These are phyloP conservation scores for Penicillium macrosclerotiorum DNA, from an alignment of 495 filamentous ascomycete species.

Conservation along the genomic window DNA sequence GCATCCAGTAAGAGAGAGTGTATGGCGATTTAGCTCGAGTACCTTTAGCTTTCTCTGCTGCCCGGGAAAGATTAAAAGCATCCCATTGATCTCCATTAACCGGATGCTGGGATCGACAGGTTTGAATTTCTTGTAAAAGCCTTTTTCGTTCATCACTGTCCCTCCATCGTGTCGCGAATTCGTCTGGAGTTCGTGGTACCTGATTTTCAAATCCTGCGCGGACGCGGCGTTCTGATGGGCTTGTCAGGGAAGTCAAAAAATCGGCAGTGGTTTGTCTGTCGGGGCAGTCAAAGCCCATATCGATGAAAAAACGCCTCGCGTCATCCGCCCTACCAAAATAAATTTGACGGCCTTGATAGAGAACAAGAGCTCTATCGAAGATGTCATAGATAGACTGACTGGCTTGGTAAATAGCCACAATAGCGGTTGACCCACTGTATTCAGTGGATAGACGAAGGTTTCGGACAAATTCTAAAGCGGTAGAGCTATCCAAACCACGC, in stretches of 20 bases:
- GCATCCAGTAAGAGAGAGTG: constrained; percentile 44
- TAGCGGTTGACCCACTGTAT: constrained; percentile 68
- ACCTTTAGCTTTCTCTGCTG: constrained; percentile 25
- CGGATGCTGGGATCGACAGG: not conserved
- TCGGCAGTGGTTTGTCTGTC: constrained; percentile 61
- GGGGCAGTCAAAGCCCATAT: constrained; percentile 57
- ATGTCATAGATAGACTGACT: constrained; percentile 74
- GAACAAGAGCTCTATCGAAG: constrained; percentile 58
- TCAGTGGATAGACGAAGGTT: constrained; percentile 71
- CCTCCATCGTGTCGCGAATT: constrained; percentile 61
- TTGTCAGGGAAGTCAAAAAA: constrained; percentile 70
- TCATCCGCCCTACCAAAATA: constrained; percentile 57
- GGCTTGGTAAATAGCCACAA: constrained; percentile 82
- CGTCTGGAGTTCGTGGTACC: constrained; percentile 65
- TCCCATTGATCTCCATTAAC: not conserved
- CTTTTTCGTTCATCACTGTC: constrained; percentile 48
- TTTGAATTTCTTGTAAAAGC: constrained; percentile 44
- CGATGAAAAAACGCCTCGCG: constrained; percentile 58
- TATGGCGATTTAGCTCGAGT: constrained; percentile 38
- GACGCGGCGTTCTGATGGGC: constrained; percentile 57
- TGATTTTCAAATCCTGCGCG: constrained; percentile 57
- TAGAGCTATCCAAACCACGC: constrained; percentile 79
- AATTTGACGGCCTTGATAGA: constrained; percentile 63
- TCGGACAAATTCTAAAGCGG: constrained; percentile 67
- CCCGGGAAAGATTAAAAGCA: constrained; percentile 21